Conservation (phyloP, 2,329 filamentous ascomycete genomes). For the Aspergillus aculeatinus region DNA sequence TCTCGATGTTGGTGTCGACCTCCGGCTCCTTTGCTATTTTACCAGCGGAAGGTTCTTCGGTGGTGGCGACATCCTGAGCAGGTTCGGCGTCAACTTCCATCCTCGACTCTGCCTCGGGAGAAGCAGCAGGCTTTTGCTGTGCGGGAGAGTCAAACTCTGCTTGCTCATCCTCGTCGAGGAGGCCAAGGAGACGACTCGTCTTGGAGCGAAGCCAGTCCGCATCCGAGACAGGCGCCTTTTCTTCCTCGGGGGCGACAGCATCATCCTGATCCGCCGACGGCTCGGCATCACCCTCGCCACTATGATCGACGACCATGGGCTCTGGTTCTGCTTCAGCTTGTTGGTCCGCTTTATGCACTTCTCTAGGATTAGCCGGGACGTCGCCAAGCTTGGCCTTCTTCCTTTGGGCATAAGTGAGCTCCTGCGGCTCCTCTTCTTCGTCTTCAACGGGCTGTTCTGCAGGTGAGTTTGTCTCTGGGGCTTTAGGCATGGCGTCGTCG, state of each 20-base stretch:
- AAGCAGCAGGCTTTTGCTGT: constrained; percentile 19
- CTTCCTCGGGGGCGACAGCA: constrained; percentile 28
- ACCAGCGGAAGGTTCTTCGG: constrained; percentile 9
- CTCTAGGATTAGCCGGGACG: constrained; percentile 62
- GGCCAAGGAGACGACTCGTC: constrained; percentile 80
- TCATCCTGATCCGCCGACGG: constrained; percentile 19
- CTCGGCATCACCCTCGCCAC: constrained; percentile 20
- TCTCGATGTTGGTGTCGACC: constrained; percentile 52
- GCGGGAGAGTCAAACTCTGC: constrained; percentile 41
- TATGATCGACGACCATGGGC: constrained; percentile 25
- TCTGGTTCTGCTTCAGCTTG: constrained; percentile 18
- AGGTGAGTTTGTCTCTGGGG: constrained; percentile 20
- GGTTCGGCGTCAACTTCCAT: constrained; percentile 13
- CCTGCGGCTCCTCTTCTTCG: constrained; percentile 21
- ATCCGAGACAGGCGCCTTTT: constrained; percentile 57
- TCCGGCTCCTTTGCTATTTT: constrained; percentile 20
- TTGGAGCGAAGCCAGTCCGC: constrained; percentile 89
- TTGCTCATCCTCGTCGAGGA: constrained; percentile 67
- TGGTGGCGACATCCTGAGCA: constrained; percentile 17
- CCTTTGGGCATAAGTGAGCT: constrained; percentile 44
- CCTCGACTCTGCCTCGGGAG: constrained; percentile 11
- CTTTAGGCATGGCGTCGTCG: constrained; percentile 45
- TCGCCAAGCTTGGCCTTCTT: constrained; percentile 45
- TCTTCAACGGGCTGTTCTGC: constrained; percentile 22
- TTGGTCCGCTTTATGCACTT: constrained; percentile 4